A percentile compares a stretch with the other conserved stretches of the same genome.
Evolutionary conservation across 495 filamentous ascomycete species (phyloP).

Genomic region (Annulohypoxylon nitens): DNA sequence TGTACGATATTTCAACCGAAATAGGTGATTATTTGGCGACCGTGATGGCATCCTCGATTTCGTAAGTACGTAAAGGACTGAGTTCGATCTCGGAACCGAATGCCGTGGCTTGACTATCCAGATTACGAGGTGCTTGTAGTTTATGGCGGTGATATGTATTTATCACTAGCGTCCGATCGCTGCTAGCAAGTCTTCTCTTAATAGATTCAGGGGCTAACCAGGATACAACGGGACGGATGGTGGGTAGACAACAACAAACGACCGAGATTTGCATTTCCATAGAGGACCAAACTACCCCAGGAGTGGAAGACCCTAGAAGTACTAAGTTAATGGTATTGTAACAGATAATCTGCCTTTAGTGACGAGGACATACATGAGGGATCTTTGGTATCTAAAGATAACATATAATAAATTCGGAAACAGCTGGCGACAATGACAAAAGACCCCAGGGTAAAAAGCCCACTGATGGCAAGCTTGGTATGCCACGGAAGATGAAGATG

Average conservation of each 20-base stretch:
- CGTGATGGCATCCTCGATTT: not conserved
- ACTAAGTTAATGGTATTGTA: not conserved
- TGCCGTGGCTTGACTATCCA: not conserved
- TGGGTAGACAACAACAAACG: conserved; percentile 11
- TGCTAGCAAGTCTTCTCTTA: not conserved
- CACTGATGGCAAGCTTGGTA: conserved; percentile 1
- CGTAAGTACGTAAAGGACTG: not conserved
- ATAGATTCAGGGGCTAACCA: not conserved
- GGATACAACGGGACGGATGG: not conserved
- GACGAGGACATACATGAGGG: not conserved
- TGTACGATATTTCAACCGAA: not conserved
- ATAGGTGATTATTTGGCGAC: not conserved
- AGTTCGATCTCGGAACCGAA: not conserved
- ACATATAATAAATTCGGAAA: not conserved
- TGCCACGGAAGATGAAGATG: not conserved
- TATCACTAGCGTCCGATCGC: not conserved
- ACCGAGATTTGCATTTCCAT: not conserved
- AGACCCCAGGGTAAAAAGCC: conserved; percentile 1
- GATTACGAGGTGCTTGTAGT: not conserved
- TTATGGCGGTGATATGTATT: not conserved
- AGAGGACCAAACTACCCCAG: not conserved
- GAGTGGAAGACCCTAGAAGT: not conserved
- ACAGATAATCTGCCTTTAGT: not conserved
- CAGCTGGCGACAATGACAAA: conserved; percentile 7
- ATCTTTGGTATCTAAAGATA: not conserved